These are phyloP conservation scores for Candida tammaniensis DNA, from an alignment of 805 yeast genomes.

Conservation along the genomic window DNA sequence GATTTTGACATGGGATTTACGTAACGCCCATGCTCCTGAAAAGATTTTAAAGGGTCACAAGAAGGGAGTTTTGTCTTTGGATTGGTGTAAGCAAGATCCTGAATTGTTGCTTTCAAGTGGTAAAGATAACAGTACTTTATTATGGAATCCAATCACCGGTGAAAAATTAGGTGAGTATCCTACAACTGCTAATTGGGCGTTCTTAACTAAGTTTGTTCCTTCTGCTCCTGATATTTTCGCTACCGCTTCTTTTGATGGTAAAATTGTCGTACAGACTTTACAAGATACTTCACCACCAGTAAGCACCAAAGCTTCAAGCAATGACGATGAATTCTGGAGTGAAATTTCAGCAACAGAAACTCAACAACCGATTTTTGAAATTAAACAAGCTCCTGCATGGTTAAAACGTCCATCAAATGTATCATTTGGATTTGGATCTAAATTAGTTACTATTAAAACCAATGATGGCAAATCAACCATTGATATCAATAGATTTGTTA, in stretches of 20 bases:
- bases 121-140: constrained; percentile 78
- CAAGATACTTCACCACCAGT: constrained; percentile 78
- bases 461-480: constrained; percentile 41
- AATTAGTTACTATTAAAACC: constrained; percentile 58
- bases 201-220: constrained; percentile 86
- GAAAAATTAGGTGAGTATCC: constrained; percentile 82
- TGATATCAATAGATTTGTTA: constrained; percentile 40
- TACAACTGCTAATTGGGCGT: constrained; percentile 90
- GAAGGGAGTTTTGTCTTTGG: constrained; percentile 84
- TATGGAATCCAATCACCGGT: constrained; percentile 88
- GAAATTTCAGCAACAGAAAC: constrained; percentile 64
- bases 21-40: constrained; percentile 92
- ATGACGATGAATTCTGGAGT: constrained; percentile 83
- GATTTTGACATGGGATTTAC: constrained; percentile 87
- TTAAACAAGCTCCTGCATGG: constrained; percentile 89
- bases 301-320: constrained; percentile 35
- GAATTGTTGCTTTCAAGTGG: constrained; percentile 83
- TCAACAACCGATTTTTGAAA: constrained; percentile 68
- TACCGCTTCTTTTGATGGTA: constrained; percentile 83
- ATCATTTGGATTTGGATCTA: constrained; percentile 92
- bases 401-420: constrained; percentile 70
- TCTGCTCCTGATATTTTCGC: constrained; percentile 86
- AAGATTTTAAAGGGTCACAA: constrained; percentile 71
- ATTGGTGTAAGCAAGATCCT: constrained; percentile 89
- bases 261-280: constrained; percentile 73